phyloP scores from a whole-genome alignment of 2,329 filamentous ascomycete genomes.

The Ophiostoma himal-ulmi region DNA sequence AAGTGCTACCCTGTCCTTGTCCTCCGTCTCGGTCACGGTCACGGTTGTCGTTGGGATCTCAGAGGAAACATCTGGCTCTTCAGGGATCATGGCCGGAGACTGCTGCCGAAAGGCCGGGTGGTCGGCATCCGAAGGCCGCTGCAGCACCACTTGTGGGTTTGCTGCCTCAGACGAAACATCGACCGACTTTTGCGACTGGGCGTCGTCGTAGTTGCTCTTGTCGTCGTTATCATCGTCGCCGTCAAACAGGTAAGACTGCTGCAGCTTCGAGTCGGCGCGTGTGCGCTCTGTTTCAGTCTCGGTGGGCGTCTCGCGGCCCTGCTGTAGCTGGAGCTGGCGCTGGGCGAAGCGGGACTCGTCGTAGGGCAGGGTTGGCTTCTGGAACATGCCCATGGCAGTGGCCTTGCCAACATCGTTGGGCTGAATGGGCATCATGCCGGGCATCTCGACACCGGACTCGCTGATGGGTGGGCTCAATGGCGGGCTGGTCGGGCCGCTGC shows the following conservation, averaged over 20 bases:
- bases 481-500: conserved; percentile 39
- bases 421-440: conserved; percentile 61
- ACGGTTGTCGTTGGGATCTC: conserved; percentile 15
- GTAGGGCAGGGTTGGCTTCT: conserved; percentile 68
- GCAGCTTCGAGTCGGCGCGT: conserved; percentile 40
- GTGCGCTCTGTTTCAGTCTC: conserved; percentile 34
- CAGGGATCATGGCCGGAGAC: conserved; percentile 24
- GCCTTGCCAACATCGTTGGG: conserved; percentile 76
- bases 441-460: conserved; percentile 40
- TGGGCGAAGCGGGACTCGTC: conserved; percentile 82
- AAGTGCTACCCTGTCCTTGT: neutral
- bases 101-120: conserved; percentile 51
- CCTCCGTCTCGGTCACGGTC: neutral
- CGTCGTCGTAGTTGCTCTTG: neutral
- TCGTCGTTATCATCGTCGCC: conserved; percentile 39
- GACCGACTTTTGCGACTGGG: neutral
- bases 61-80: neutral
- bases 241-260: conserved; percentile 38
- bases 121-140: conserved; percentile 48
- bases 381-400: conserved; percentile 59
- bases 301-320: conserved; percentile 60
- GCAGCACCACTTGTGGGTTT: conserved; percentile 37
- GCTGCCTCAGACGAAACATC: conserved; percentile 6
- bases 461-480: conserved; percentile 65
- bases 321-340: conserved; percentile 73